phyloP scores from a whole-genome alignment of 257 asterid species.

The Gentiana dahurica region DNA sequence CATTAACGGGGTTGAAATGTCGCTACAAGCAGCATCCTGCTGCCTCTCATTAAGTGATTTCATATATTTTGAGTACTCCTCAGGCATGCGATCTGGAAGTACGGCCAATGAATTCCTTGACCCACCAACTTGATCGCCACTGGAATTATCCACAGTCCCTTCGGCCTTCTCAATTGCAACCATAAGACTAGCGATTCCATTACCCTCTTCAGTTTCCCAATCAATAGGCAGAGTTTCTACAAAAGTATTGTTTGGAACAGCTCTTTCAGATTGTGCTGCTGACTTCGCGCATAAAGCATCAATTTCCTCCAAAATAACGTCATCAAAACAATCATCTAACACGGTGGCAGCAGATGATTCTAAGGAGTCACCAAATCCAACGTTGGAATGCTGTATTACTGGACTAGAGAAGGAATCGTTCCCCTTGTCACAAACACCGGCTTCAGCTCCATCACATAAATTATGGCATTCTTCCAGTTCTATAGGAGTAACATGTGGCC shows the following conservation, averaged over 20 bases:
- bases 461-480: slow-evolving; percentile 13
- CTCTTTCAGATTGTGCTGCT: slow-evolving; percentile 28
- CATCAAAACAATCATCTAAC: slow-evolving; percentile 63
- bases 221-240: slow-evolving; percentile 19
- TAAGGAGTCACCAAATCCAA: slow-evolving; percentile 18
- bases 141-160: slow-evolving; percentile 18
- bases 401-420: slow-evolving; percentile 25
- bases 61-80: slow-evolving; percentile 57
- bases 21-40: slow-evolving; percentile 90
- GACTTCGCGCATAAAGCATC: slow-evolving; percentile 62
- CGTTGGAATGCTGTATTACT: slow-evolving; percentile 20
- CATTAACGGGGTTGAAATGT: slow-evolving; percentile 70
- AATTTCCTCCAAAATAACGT: slow-evolving; percentile 57
- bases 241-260: slow-evolving; percentile 12
- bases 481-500: slow-evolving; percentile 14
- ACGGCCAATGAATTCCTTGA: slow-evolving; percentile 19
- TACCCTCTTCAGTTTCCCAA: slow-evolving; percentile 24
- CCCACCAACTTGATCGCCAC: slow-evolving; percentile 17
- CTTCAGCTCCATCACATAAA: slow-evolving; percentile 16
- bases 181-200: slow-evolving; percentile 13
- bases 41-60: slow-evolving; percentile 73
- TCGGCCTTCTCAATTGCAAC: slow-evolving; percentile 16
- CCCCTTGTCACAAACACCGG: slow-evolving; percentile 16
- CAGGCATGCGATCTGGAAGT: slow-evolving; percentile 52
- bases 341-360: slow-evolving; percentile 17